Percentiles rank a stretch among this genome's conserved stretches.
Conservation (phyloP, 1,139 yeast species). For the Sugiyamaella grinbergsii region DNA sequence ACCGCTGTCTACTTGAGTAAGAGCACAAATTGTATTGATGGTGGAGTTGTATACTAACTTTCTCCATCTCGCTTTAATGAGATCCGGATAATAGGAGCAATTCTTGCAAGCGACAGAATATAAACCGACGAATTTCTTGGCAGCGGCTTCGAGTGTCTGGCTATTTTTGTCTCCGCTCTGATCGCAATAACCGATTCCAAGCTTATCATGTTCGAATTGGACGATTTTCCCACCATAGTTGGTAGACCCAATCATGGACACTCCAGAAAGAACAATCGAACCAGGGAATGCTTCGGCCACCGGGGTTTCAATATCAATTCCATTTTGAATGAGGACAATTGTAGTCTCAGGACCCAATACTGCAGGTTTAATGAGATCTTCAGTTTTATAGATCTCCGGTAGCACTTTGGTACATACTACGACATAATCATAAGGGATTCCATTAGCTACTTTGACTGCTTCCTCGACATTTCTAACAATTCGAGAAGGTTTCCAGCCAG, state of each 20-base stretch:
- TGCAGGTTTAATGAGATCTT: slow-evolving; percentile 60
- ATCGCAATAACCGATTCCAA: slow-evolving; percentile 57
- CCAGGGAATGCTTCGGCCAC: slow-evolving; percentile 60
- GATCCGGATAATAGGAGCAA: slow-evolving; percentile 47
- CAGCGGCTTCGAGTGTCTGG: slow-evolving; percentile 40
- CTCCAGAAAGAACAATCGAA: slow-evolving; percentile 64
- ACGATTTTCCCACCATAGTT: slow-evolving; percentile 55
- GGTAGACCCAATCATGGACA: slow-evolving; percentile 67
- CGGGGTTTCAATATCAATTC: slow-evolving; percentile 69
- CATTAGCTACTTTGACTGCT: slow-evolving; percentile 44
- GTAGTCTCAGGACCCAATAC: slow-evolving; percentile 52
- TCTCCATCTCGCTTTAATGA: slow-evolving; percentile 56
- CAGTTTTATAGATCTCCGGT: slow-evolving; percentile 65
- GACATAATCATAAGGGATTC: slow-evolving; percentile 62
- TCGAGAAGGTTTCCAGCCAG: slow-evolving; percentile 54
- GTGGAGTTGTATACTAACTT: slow-evolving; percentile 71
- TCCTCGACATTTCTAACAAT: slow-evolving; percentile 46
- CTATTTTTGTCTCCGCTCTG: slow-evolving; percentile 15
- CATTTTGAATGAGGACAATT: slow-evolving; percentile 71
- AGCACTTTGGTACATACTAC: slow-evolving; percentile 71
- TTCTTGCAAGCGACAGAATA: slow-evolving; percentile 53
- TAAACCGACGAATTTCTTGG: slow-evolving; percentile 51
- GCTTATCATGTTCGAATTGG: slow-evolving; percentile 54
- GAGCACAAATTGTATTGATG: slow-evolving; percentile 62
- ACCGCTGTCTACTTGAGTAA: slow-evolving; percentile 60